Evolutionary conservation across 306 rosid species (phyloP).

Genomic region (Ceratonia siliqua): DNA sequence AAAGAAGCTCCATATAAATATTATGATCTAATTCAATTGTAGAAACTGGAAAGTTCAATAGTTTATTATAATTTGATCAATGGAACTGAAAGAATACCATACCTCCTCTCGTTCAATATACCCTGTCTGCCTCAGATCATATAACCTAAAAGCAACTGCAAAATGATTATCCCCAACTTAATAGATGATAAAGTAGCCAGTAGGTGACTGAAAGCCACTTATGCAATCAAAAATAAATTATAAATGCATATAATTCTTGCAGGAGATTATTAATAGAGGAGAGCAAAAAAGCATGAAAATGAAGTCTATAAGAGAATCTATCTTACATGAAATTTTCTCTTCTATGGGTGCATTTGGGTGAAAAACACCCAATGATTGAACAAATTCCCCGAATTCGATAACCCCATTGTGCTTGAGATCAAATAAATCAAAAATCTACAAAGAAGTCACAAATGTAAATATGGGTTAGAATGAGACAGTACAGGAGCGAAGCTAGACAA

Average conservation of each 20-base stretch:
- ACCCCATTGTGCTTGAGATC: conserved; percentile 80
- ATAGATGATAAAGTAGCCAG: conserved; percentile 17
- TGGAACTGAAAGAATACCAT: conserved; percentile 18
- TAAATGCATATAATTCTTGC: background rate
- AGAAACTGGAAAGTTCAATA: background rate
- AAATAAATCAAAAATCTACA: conserved; percentile 76
- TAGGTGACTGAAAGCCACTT: background rate
- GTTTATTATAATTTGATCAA: background rate
- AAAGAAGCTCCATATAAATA: background rate
- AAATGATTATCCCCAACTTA: conserved; percentile 35
- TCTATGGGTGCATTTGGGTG: conserved; percentile 73
- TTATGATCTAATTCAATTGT: background rate
- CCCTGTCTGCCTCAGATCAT: conserved; percentile 84
- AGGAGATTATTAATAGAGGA: conserved; percentile 11
- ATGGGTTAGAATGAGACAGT: conserved; percentile 10
- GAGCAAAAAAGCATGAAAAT: background rate
- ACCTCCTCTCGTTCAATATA: conserved; percentile 87
- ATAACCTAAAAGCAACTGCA: conserved; percentile 88
- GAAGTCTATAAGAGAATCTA: conserved; percentile 2
- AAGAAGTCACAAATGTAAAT: conserved; percentile 19
- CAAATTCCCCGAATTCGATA: conserved; percentile 87
- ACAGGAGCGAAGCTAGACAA: background rate
- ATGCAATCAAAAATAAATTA: background rate
- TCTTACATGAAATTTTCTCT: conserved; percentile 74
- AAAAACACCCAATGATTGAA: conserved; percentile 75